phyloP scores from a whole-genome alignment of 108 stramenopile genomes.

The Aureococcus anophagefferens region DNA sequence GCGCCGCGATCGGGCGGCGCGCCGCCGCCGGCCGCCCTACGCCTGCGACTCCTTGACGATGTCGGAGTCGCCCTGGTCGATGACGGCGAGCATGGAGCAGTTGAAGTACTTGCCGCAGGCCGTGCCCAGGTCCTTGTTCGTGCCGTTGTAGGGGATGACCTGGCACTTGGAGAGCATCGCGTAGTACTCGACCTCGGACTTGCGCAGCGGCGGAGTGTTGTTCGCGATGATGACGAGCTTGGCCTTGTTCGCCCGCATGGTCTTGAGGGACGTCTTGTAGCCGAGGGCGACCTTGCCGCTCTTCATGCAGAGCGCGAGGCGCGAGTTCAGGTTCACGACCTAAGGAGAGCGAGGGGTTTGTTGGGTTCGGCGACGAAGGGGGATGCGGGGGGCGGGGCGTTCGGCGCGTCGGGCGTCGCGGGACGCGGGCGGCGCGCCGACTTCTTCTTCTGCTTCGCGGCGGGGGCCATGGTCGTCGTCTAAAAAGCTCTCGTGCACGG shows the following conservation, averaged over 20 bases:
- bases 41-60: too few relatives aligned
- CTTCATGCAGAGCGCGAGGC: slow-evolving; percentile 97
- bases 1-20: too few relatives aligned
- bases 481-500: too few relatives aligned
- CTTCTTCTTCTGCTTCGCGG: too few relatives aligned
- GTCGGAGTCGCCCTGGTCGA: slow-evolving; percentile 75
- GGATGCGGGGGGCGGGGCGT: too few relatives aligned
- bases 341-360: too few relatives aligned
- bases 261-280: slow-evolving; percentile 88
- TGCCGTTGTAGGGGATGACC: slow-evolving; percentile 91
- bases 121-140: slow-evolving; percentile 91
- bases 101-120: slow-evolving; percentile 96
- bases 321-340: slow-evolving; percentile 93
- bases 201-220: slow-evolving; percentile 94
- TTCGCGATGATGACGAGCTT: slow-evolving; percentile 90
- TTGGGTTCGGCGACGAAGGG: too few relatives aligned
- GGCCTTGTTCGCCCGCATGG: slow-evolving; percentile 78
- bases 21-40: too few relatives aligned
- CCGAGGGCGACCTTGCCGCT: slow-evolving; percentile 92
- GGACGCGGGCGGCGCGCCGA: too few relatives aligned
- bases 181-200: slow-evolving; percentile 97
- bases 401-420: too few relatives aligned
- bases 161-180: slow-evolving; percentile 92
- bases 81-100: slow-evolving; percentile 76
- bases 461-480: too few relatives aligned